Conservation (phyloP, 108 stramenopile genomes). For the Aureococcus anophagefferens region DNA sequence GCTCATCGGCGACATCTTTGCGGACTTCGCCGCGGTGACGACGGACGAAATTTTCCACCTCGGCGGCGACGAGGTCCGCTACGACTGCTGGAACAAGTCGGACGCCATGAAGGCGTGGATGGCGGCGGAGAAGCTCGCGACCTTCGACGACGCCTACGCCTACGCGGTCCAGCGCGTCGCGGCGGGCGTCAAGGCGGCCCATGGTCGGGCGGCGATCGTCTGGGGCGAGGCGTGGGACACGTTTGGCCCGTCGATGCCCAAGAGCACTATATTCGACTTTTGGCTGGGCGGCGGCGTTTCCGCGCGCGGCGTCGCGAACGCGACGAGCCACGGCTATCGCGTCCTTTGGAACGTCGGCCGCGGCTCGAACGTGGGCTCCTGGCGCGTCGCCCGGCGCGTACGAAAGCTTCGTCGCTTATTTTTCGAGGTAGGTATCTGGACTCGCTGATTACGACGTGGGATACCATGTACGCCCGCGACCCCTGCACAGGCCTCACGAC, state of each 20-base stretch:
- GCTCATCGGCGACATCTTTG: conserved; percentile 11
- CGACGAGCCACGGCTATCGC: too few relatives aligned
- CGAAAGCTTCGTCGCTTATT: too few relatives aligned
- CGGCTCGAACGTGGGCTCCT: conserved; percentile 36
- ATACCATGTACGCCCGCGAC: conserved; percentile 36
- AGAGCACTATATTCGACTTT: conserved; percentile 39
- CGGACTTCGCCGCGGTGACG: conserved; percentile 23
- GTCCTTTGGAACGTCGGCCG: not conserved
- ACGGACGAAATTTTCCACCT: conserved; percentile 49
- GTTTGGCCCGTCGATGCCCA: conserved; percentile 22
- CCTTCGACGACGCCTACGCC: conserved; percentile 9
- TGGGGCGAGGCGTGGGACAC: conserved; percentile 62
- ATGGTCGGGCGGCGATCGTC: conserved; percentile 37
- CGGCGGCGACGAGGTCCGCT: conserved; percentile 60
- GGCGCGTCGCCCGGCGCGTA: too few relatives aligned
- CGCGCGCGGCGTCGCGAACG: conserved; percentile 7
- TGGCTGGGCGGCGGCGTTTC: conserved; percentile 46
- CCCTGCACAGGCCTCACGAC: conserved; percentile 35
- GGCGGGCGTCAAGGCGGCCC: not conserved
- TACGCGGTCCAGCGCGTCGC: conserved; percentile 18
- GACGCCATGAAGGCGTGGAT: conserved; percentile 30
- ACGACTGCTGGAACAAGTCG: conserved; percentile 36
- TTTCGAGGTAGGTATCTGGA: too few relatives aligned
- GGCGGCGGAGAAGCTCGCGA: conserved; percentile 14
- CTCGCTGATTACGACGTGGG: conserved; percentile 36